A percentile compares a stretch with the other conserved stretches of the same genome.
These are phyloP conservation scores for Claviceps fusiformis DNA, from an alignment of 2,329 filamentous ascomycete species.

Conservation along the genomic window DNA sequence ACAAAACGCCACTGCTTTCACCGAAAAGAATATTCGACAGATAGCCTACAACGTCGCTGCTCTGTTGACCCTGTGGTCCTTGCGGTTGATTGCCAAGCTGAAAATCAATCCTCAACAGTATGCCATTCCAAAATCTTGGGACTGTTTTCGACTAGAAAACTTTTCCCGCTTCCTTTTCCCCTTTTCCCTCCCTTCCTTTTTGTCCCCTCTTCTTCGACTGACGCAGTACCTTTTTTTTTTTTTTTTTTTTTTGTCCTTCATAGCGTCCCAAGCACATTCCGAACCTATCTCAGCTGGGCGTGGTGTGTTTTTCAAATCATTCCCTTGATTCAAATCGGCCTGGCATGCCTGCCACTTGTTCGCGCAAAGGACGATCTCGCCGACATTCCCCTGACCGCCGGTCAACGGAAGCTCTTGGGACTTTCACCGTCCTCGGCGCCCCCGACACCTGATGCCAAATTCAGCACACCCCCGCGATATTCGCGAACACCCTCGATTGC, in stretches of 20 bases:
- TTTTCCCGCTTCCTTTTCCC: too few relatives aligned
- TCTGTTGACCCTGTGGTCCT: conserved; percentile 23
- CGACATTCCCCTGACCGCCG: conserved; percentile 71
- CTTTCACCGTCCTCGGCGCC: conserved; percentile 52
- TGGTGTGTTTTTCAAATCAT: conserved; percentile 39
- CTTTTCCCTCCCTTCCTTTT: too few relatives aligned
- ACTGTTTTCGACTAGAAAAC: neutral
- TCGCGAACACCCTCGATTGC: conserved; percentile 56
- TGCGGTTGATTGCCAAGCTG: conserved; percentile 21
- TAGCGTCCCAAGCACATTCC: conserved; percentile 20
- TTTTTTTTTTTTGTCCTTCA: too few relatives aligned
- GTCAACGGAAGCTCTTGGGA: conserved; percentile 70
- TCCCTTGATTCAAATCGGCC: conserved; percentile 55
- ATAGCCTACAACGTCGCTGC: conserved; percentile 55
- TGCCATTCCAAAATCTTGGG: neutral
- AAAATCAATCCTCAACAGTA: conserved; percentile 27
- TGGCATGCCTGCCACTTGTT: conserved; percentile 60
- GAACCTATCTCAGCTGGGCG: conserved; percentile 27
- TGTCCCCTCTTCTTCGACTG: too few relatives aligned
- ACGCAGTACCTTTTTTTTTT: neutral
- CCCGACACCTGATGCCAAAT: conserved; percentile 54
- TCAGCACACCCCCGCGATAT: conserved; percentile 79
- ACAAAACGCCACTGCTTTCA: conserved; percentile 66
- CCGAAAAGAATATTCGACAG: conserved; percentile 58
- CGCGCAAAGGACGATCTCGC: conserved; percentile 61